phyloP scores from a whole-genome alignment of 2,329 filamentous ascomycete genomes.

The Aspergillus chevalieri region DNA sequence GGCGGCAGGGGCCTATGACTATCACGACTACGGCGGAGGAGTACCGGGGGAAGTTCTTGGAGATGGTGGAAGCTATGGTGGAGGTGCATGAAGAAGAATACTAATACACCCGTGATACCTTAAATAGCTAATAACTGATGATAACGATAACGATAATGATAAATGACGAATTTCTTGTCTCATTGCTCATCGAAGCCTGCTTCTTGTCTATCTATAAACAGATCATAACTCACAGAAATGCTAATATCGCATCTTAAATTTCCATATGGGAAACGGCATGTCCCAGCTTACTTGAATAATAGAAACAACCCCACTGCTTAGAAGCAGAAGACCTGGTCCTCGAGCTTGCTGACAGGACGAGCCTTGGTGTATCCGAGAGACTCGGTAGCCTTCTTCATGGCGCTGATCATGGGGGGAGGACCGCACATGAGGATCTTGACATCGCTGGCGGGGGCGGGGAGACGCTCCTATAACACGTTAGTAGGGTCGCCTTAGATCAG shows the following conservation, averaged over 20 bases:
- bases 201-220: conserved; percentile 3
- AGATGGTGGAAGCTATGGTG: conserved; percentile 46
- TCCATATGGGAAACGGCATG: neutral
- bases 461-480: conserved; percentile 37
- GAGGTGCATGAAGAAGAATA: conserved; percentile 21
- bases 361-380: conserved; percentile 87
- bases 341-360: conserved; percentile 89
- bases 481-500: conserved; percentile 1
- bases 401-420: conserved; percentile 92
- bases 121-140: neutral
- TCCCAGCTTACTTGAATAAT: too few relatives aligned
- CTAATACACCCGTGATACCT: neutral
- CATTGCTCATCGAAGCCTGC: conserved; percentile 1
- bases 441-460: conserved; percentile 76
- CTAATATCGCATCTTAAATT: neutral
- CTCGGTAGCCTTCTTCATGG: conserved; percentile 93
- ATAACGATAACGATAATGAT: neutral
- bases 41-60: conserved; percentile 55
- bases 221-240: neutral
- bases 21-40: conserved; percentile 65
- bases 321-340: conserved; percentile 97
- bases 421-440: conserved; percentile 94
- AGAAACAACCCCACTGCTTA: conserved; percentile 37
- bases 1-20: conserved; percentile 63
- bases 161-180: neutral